These are phyloP conservation scores for Melaleuca quinquenervia DNA, from an alignment of 345 rosid species.

Conservation along the genomic window DNA sequence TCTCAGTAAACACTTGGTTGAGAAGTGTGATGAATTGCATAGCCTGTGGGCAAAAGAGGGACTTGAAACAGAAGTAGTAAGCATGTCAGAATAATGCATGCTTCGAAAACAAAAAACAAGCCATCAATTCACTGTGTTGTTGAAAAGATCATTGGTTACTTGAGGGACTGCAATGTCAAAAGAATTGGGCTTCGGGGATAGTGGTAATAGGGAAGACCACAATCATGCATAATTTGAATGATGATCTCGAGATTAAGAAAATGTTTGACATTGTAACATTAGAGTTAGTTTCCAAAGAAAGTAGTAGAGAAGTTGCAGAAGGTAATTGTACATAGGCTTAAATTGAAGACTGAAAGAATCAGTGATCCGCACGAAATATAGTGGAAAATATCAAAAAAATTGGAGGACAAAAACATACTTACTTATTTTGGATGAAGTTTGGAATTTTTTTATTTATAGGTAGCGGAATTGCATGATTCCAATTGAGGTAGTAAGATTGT, in stretches of 20 bases:
- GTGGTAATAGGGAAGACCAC: slow-evolving; percentile 27
- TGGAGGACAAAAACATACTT: slow-evolving; percentile 17
- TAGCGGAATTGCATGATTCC: slow-evolving; percentile 7
- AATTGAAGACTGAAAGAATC: slow-evolving; percentile 2
- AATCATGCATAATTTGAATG: slow-evolving; percentile 23
- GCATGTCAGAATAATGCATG: slow-evolving; percentile 7
- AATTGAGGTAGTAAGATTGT: slow-evolving; percentile 16
- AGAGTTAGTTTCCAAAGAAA: background rate
- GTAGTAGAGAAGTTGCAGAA: slow-evolving; percentile 10
- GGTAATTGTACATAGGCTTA: slow-evolving; percentile 8
- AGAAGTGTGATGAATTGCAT: background rate
- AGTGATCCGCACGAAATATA: background rate
- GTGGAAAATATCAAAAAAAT: slow-evolving; percentile 10
- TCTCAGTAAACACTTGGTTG: slow-evolving; percentile 6
- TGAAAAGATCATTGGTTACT: background rate
- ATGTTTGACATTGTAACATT: slow-evolving; percentile 23
- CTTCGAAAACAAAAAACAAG: slow-evolving; percentile 5
- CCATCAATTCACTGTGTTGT: slow-evolving; percentile 7
- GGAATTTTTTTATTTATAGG: slow-evolving; percentile 7
- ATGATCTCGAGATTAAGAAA: slow-evolving; percentile 5
- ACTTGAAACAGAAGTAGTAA: slow-evolving; percentile 1
- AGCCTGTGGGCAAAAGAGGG: slow-evolving; percentile 5
- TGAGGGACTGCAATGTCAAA: background rate
- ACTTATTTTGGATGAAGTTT: slow-evolving; percentile 23
- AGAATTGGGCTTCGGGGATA: slow-evolving; percentile 16